These are phyloP conservation scores for Loxodes magnus DNA, from an alignment of 73 alveolate genomes.

Conservation along the genomic window DNA sequence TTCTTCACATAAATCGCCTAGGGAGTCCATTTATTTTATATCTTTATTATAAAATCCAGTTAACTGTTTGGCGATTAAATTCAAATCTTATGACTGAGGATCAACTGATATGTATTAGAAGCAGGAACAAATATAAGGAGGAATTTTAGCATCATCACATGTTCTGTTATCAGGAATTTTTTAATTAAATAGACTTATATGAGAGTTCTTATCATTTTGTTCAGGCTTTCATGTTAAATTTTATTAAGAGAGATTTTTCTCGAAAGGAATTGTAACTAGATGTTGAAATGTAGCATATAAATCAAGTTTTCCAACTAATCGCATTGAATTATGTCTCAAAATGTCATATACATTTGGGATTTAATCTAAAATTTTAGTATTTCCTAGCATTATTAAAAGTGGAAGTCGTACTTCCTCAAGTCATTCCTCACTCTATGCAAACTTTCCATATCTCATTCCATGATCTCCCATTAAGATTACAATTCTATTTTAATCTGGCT, in stretches of 20 bases:
- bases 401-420: slow-evolving; percentile 10
- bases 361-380: not conserved
- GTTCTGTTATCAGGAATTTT: slow-evolving; percentile 14
- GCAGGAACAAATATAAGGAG: slow-evolving; percentile 13
- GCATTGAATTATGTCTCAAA: slow-evolving; percentile 2
- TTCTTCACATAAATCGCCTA: too few species aligned
- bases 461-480: slow-evolving; percentile 8
- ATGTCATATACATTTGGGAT: slow-evolving; percentile 7
- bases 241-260: not conserved
- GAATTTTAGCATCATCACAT: slow-evolving; percentile 4
- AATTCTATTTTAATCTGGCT: not conserved
- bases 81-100: too few species aligned
- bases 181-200: slow-evolving; percentile 2
- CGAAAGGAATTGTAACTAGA: not conserved
- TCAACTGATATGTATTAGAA: not conserved
- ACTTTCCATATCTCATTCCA: slow-evolving; percentile 17
- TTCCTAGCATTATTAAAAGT: not conserved
- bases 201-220: not conserved
- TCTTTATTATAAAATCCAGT: too few species aligned
- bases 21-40: too few species aligned
- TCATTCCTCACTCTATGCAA: slow-evolving; percentile 1
- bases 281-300: slow-evolving; percentile 2
- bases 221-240: not conserved
- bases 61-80: too few species aligned
- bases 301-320: slow-evolving; percentile 2